A percentile compares a stretch with the other conserved stretches of the same genome.
These are phyloP conservation scores for Acmispon strigosus DNA, from an alignment of 306 rosid species.

Conservation along the genomic window DNA sequence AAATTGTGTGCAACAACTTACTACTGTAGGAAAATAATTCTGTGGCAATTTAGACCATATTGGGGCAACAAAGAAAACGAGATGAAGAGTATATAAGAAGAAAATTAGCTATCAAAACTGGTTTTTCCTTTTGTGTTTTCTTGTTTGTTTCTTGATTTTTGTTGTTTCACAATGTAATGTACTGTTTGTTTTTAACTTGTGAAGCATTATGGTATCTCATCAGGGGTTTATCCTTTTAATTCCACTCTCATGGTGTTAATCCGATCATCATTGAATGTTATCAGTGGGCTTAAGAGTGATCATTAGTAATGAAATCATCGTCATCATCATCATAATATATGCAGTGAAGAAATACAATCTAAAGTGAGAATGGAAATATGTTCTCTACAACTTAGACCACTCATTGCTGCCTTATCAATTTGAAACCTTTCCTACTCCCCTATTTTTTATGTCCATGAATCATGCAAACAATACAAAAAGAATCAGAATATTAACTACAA, in stretches of 20 bases:
- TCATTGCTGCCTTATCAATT: slow-evolving; percentile 14
- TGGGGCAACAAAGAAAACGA: no score
- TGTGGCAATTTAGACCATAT: no score
- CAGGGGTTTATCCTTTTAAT: no score
- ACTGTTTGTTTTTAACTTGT: no score
- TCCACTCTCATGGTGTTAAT: no score
- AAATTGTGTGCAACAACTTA: neutral
- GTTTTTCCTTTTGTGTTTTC: no score
- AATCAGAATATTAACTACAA: slow-evolving; percentile 48
- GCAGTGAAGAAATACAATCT: slow-evolving; percentile 32
- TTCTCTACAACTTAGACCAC: slow-evolving; percentile 40
- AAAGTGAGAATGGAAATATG: slow-evolving; percentile 26
- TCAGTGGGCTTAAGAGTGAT: slow-evolving; percentile 13
- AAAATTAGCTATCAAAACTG: no score
- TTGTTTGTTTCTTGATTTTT: no score
- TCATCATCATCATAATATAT: slow-evolving; percentile 4
- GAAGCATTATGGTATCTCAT: no score
- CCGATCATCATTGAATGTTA: no score
- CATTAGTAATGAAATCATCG: neutral
- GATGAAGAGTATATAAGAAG: no score
- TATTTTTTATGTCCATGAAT: slow-evolving; percentile 27
- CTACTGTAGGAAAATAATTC: neutral
- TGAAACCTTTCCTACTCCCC: slow-evolving; percentile 27
- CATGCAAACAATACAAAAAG: slow-evolving; percentile 25
- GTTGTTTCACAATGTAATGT: no score